Base-by-base conservation (phyloP, 2,329 filamentous ascomycete species). In the Plenodomus lindquistii region DNA sequence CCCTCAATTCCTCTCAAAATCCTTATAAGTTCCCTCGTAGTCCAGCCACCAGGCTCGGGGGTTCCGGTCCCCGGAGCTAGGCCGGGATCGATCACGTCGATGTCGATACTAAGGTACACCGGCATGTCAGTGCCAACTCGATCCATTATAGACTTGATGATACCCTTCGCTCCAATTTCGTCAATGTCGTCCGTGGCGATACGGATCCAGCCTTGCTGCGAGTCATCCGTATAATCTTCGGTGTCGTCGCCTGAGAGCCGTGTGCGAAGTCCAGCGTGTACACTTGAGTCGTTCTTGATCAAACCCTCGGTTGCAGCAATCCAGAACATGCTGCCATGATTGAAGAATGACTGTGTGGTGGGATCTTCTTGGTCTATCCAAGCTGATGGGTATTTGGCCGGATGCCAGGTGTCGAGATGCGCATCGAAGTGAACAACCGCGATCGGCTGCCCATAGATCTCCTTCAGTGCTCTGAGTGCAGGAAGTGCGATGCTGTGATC, bases 251-350 rank as follows among this genome's bases (percentile, higher is more conserved):
- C 74, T 0, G 83, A 85, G 4, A 96, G 78, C 1, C 90, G 81
- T 0, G 90, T 95, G 37, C 91, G 85, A 42, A 96, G 77, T 1
- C 91, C 91, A 0, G 89, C 91, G 70, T 96, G 91, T 5, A 94
- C 89, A 18, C 84, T 88, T 0, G 83, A 86, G 13, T 79, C 76
- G 70, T 93, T 92, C 51, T 83, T 79, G 48, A 96, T 85, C 20
- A 96, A 76, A 0, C 89, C 89, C 70, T 96, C 91, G 22, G 85
- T 85, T 40, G 86, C 85, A 5, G 91, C 91, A 59, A 93, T 82
- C 87, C 90, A 93, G 79, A 96, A 96, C 85, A 96, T 94, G 59
- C 84, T 89, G 4, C 92, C 91, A 72, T 96, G 91, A 65, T 86
- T 96, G 76, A 95, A 94, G 59, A 86, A 82, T 2, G 84, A 81